Base-by-base conservation (phyloP, 768 basidiomycete species). In the Tylopilus cervinicoccineus region DNA sequence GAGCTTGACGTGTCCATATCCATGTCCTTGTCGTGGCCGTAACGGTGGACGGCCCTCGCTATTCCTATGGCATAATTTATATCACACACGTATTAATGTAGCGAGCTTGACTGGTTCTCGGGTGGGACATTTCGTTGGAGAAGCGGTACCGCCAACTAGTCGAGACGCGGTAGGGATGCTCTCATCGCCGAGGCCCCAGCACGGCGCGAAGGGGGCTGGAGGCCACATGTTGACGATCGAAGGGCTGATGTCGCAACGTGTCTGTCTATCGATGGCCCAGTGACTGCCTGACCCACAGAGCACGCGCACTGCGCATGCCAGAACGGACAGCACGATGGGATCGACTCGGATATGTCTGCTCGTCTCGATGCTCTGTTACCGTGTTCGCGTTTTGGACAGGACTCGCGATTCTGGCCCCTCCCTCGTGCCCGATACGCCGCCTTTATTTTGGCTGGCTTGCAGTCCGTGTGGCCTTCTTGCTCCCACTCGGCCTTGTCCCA, bases 381-480 rank as follows among this genome's bases (percentile, higher is more conserved):
- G 34, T 55, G 36, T 48, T 64, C 51, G 61, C 55, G 57, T 55
- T 66, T 60, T 54, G 61, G 64, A 61, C 56, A 52, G 48, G 45
- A 49, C 53, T 49, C 45, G 55, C 55, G 58, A 62, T 50, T 55
- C 58, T 51, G 24, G 53, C 55, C 53, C 50, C 48, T 51, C 43
- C 65, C 66, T 68, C 65, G 66, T 66, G 66, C 44, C 51, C 47
- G 43, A 49, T 50, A 37, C 47, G 45, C 55, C 43, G 50, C 61
- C 46, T 44, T 59, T 64, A 63, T 62, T 59, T 50, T 47, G 54
- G 11, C 50, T 48, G 39, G 44, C 40, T 31, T 43, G 32, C 32
- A 45, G 31, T 19, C 26, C 38, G 20, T 17, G 24, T 36, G 31
- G 37, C 22, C 48, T 44, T 41, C 51, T 45, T 49, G 24, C 29